Conservation (phyloP, 2,329 filamentous ascomycete genomes). For the Hypocreales sp. region DNA sequence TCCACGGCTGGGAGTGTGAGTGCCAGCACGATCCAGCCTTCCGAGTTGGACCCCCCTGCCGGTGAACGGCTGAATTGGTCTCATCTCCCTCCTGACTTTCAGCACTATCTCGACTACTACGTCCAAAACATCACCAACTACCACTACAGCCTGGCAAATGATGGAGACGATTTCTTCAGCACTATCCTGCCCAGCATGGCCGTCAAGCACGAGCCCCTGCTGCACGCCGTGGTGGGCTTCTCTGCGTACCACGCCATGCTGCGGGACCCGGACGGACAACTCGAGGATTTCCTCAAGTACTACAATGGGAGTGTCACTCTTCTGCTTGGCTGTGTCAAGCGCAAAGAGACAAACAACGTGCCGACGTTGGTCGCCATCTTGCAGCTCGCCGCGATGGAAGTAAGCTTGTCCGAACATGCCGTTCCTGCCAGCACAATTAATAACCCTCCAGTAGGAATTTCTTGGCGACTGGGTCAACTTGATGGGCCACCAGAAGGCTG, state of each 20-base stretch:
- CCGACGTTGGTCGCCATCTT: constrained; percentile 75
- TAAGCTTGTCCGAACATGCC: constrained; percentile 29
- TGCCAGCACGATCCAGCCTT: constrained; percentile 12
- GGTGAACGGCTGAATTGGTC: constrained; percentile 30
- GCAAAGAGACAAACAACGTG: constrained; percentile 53
- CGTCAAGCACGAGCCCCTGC: constrained; percentile 56
- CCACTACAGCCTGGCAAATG: constrained; percentile 66
- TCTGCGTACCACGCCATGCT: constrained; percentile 75
- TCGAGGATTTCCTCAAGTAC: constrained; percentile 72
- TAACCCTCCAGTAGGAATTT: constrained; percentile 71
- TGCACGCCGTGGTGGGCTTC: constrained; percentile 80
- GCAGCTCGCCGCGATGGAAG: constrained; percentile 87
- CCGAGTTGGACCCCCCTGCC: constrained; percentile 8
- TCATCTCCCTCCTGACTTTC: constrained; percentile 51
- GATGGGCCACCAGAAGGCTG: constrained; percentile 82
- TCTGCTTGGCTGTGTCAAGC: constrained; percentile 55
- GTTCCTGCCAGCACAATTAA: no score
- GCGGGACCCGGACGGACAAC: constrained; percentile 51
- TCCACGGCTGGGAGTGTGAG: constrained; percentile 23
- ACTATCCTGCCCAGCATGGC: constrained; percentile 57
- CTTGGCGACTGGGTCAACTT: constrained; percentile 92
- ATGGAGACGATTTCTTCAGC: constrained; percentile 59
- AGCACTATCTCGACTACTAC: constrained; percentile 67
- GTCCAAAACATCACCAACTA: constrained; percentile 61
- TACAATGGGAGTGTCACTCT: constrained; percentile 79